A percentile compares a stretch with the other conserved stretches of the same genome.
phyloP scores from a whole-genome alignment of 2,329 filamentous ascomycete genomes.

The Samsoniella hepiali region DNA sequence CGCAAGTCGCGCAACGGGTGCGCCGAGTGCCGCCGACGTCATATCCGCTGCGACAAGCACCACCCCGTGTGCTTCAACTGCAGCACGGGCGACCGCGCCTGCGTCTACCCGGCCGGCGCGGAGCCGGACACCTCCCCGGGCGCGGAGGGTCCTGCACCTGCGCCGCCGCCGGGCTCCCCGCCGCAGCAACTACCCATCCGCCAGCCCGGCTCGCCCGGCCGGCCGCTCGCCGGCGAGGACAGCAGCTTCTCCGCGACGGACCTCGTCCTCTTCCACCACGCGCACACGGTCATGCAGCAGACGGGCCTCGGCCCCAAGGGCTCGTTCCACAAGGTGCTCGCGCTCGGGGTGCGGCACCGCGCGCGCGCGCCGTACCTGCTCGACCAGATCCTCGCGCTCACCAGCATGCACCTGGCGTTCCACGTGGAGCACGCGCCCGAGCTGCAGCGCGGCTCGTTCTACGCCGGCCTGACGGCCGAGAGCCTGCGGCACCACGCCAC shows the following conservation, averaged over 20 bases:
- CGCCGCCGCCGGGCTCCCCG: too few species aligned
- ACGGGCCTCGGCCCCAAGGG: slow-evolving; percentile 7
- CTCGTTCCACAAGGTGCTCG: slow-evolving; percentile 6
- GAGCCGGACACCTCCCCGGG: neutral
- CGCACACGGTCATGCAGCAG: slow-evolving; percentile 4
- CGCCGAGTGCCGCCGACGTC: slow-evolving; percentile 27
- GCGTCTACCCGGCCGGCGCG: slow-evolving; percentile 24
- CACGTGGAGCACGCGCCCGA: neutral
- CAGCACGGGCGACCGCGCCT: slow-evolving; percentile 25
- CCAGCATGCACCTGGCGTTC: slow-evolving; percentile 19
- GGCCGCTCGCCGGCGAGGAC: neutral
- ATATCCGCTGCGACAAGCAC: slow-evolving; percentile 33
- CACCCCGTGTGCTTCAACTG: slow-evolving; percentile 31
- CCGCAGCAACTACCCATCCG: neutral
- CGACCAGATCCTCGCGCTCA: slow-evolving; percentile 36
- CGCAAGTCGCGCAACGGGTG: slow-evolving; percentile 29
- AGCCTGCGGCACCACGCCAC: slow-evolving; percentile 4
- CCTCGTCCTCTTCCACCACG: slow-evolving; percentile 11
- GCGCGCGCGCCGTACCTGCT: slow-evolving; percentile 34
- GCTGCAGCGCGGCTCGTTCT: neutral
- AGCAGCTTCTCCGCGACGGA: neutral
- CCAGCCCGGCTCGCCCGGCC: neutral
- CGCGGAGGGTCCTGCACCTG: too few species aligned
- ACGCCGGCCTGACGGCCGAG: neutral
- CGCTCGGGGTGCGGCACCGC: slow-evolving; percentile 1